These are phyloP conservation scores for Zychaea mexicana DNA, from an alignment of 371 early-diverging fungal species.

Conservation along the genomic window DNA sequence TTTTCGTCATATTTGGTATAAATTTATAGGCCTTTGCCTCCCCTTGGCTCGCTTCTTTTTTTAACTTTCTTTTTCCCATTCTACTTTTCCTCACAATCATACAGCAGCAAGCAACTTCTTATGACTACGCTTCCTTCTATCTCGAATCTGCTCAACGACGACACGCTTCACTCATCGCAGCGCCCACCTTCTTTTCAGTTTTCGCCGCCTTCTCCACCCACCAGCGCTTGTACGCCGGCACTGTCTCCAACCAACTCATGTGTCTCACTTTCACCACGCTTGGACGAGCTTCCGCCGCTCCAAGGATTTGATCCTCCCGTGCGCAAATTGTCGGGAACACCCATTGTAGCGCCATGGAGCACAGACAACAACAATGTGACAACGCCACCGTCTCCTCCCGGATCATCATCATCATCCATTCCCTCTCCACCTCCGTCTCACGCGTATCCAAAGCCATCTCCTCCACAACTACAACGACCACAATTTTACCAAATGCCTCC, in stretches of 20 bases:
- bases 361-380: not conserved
- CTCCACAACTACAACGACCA: too few relatives aligned
- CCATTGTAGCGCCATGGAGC: constrained; percentile 12
- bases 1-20: constrained; percentile 23
- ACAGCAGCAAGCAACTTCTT: not conserved
- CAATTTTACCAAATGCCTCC: too few relatives aligned
- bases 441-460: not conserved
- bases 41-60: not conserved
- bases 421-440: not conserved
- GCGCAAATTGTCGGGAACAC: not conserved
- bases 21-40: constrained; percentile 1
- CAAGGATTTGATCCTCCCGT: constrained; percentile 18
- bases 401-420: not conserved
- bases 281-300: constrained; percentile 14
- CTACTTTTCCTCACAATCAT: constrained; percentile 8
- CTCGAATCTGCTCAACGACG: constrained; percentile 25
- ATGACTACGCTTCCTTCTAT: constrained; percentile 35
- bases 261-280: constrained; percentile 13
- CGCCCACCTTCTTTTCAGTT: not conserved
- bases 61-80: constrained; percentile 5
- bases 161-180: constrained; percentile 2
- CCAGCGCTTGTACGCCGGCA: constrained; percentile 2
- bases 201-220: constrained; percentile 19
- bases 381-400: constrained; percentile 4
- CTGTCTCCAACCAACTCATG: constrained; percentile 11